Evolutionary conservation across 441 rosid genomes (phyloP), one percentile per base, ranked within the genome.

Genomic region (Capsella rubella): DNA sequence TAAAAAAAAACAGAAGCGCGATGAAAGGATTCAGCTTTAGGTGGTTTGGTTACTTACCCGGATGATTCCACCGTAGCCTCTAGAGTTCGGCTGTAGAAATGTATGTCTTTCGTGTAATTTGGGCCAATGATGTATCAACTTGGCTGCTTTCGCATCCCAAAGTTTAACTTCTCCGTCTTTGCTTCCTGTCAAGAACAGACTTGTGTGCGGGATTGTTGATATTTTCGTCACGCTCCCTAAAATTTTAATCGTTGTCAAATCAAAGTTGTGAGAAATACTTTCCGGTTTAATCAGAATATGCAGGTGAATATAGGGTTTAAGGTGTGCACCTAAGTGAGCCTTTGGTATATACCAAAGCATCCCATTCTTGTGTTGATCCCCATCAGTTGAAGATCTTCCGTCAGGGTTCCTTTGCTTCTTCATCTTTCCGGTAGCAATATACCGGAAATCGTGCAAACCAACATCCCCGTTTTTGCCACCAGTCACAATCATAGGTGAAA

Each of bases 321-420:
- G 32, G 67, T 31, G 11, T 60, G 35, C 84, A 91, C 98, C 98
- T 89, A 78, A 83, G 87, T 92, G 99, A 73, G 97, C 97, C 83
- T 95, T 95, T 67, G 99, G 97, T 75, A 95, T 84, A 80, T 95
- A 89, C 99, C 99, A 95, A 61, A 95, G 92, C 99, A 95, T 95
- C 74, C 97, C 99, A 37, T 83, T 84, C 39, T 63, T 78, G 81
- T 87, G 87, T 78, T 87, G 95, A 52, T 85, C 88, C 10, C 79
- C 64, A 69, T 83, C 87, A 60, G 69, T 76, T 28, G 86, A 77
- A 65, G 85, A 74, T 56, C 78, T 46, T 63, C 67, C 86, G 46
- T 82, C 95, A 57, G 57, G 78, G 79, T 79, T 82, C 80, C 76
- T 89, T 71, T 84, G 87, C 78, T 87, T 90, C 81, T 85, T 88